These are phyloP conservation scores for Cordyceps farinosa DNA, from an alignment of 2,329 filamentous ascomycete genomes.

Conservation along the genomic window DNA sequence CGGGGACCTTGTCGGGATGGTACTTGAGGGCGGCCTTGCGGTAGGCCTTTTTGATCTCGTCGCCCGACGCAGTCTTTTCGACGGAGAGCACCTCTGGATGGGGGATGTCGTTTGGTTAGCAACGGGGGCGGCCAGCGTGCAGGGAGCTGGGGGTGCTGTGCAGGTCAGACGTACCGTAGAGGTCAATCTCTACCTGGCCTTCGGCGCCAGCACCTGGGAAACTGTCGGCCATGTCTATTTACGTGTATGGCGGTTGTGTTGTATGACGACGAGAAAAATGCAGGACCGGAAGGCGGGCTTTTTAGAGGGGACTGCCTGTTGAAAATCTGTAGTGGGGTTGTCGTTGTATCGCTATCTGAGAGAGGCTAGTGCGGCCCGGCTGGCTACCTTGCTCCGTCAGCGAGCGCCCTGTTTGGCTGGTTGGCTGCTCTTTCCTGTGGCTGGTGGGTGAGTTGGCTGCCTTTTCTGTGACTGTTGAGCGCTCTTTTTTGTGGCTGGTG, in stretches of 20 bases:
- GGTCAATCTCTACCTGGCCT: slow-evolving; percentile 48
- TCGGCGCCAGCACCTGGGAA: slow-evolving; percentile 12
- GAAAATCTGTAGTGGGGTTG: slow-evolving; percentile 20
- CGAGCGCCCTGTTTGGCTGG: background rate
- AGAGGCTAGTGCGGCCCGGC: slow-evolving; percentile 5
- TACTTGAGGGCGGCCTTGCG: slow-evolving; percentile 86
- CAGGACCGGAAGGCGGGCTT: slow-evolving; percentile 6
- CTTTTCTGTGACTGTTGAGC: too few species aligned
- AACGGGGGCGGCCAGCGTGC: background rate
- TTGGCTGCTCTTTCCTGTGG: background rate
- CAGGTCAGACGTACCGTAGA: slow-evolving; percentile 48
- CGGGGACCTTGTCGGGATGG: slow-evolving; percentile 93
- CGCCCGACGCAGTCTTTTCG: slow-evolving; percentile 64
- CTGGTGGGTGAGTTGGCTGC: background rate
- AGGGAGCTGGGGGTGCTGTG: background rate
- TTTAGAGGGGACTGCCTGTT: slow-evolving; percentile 13
- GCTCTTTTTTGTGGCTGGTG: background rate
- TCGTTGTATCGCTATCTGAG: slow-evolving; percentile 9
- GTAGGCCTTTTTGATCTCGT: slow-evolving; percentile 93
- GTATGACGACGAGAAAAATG: slow-evolving; percentile 13
- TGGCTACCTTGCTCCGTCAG: background rate
- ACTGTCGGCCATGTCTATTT: slow-evolving; percentile 13
- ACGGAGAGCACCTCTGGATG: slow-evolving; percentile 73
- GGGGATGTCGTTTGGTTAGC: slow-evolving; percentile 17
- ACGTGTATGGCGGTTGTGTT: background rate